Base-by-base conservation (phyloP, 305 asterid genomes). In the Fraxinus xanthoxyloides region DNA sequence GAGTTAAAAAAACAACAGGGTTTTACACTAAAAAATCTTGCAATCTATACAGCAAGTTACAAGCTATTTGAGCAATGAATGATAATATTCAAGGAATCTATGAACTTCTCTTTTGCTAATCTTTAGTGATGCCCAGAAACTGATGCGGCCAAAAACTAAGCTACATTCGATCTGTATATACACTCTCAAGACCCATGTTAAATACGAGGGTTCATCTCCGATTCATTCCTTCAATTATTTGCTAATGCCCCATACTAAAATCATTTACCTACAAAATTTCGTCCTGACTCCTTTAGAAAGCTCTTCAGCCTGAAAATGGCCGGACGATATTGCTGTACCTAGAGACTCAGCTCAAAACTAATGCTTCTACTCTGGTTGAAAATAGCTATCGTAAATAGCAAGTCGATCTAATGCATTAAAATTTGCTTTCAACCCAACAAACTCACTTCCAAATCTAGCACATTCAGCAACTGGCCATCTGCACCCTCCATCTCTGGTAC, bases 321-420 rank as follows among this genome's bases (percentile, higher is more conserved):
- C 3, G 6, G 61, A 74, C 7, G 61, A 74, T 23, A 5, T 75
- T 76, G 79, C 69, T 3, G 32, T 72, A 78, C 74, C 79, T 28
- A n/a, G 40, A 69, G 78, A 35, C 75, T 63, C 72, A 15, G 46
- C 34, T 61, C 82, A 79, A 65, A 79, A 82, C 31, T 43, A 38
- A 12, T 76, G 84, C 81, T 85, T 70, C 84, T 86, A 87, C 80
- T 89, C 81, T 30, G 88, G 74, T 77, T 88, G 90, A 30, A 96
- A 97, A 87, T 94, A 94, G 88, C 95, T 88, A 79, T 97, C 99
- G 32, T 89, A 83, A 81, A 97, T 92, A 38, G 98, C 89, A 78
- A 97, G 94, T 35, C 92, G 91, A 83, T 97, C 99, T 61, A 97
- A 93, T 69, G 99, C 99, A 86, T 93, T 98, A 87, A 87, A 97